Evolutionary conservation across 2,329 filamentous ascomycete species (phyloP).

Genomic region (Fusarium sp.): DNA sequence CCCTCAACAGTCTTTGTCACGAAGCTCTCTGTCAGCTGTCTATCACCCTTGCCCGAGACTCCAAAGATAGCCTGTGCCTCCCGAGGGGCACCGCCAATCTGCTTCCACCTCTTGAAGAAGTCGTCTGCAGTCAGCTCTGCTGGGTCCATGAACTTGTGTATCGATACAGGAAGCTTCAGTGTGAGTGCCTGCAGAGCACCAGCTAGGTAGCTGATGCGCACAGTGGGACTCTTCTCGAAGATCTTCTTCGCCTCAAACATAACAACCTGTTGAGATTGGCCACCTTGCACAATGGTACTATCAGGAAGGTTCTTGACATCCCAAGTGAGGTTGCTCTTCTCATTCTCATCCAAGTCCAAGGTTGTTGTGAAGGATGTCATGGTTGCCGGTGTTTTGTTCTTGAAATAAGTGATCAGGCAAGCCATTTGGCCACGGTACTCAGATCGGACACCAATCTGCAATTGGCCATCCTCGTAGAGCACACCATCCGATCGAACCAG

Average conservation of each 20-base stretch:
- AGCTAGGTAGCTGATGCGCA: conserved; percentile 93
- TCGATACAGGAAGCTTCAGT: conserved; percentile 85
- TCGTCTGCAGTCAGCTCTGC: conserved; percentile 89
- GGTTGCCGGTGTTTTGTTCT: conserved; percentile 88
- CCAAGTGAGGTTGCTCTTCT: conserved; percentile 78
- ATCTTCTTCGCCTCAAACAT: conserved; percentile 90
- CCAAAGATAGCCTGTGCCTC: conserved; percentile 92
- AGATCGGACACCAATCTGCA: conserved; percentile 91
- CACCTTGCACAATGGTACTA: conserved; percentile 78
- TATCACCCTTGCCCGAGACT: conserved; percentile 64
- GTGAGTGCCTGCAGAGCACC: conserved; percentile 94
- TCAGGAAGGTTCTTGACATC: conserved; percentile 93
- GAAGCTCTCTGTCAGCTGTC: conserved; percentile 77
- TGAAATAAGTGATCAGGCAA: conserved; percentile 95
- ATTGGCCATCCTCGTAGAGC: conserved; percentile 93
- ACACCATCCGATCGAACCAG: conserved; percentile 86
- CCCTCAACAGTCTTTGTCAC: conserved; percentile 81
- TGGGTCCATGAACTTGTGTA: conserved; percentile 97
- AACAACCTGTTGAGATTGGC: conserved; percentile 91
- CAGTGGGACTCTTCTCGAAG: conserved; percentile 88
- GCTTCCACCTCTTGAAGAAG: conserved; percentile 99
- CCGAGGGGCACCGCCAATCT: conserved; percentile 89
- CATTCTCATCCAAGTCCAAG: conserved; percentile 80
- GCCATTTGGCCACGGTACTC: conserved; percentile 97
- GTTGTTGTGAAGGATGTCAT: conserved; percentile 96